Evolutionary conservation across 2,329 filamentous ascomycete species (phyloP).

Genomic region (Trichoderma sp.): DNA sequence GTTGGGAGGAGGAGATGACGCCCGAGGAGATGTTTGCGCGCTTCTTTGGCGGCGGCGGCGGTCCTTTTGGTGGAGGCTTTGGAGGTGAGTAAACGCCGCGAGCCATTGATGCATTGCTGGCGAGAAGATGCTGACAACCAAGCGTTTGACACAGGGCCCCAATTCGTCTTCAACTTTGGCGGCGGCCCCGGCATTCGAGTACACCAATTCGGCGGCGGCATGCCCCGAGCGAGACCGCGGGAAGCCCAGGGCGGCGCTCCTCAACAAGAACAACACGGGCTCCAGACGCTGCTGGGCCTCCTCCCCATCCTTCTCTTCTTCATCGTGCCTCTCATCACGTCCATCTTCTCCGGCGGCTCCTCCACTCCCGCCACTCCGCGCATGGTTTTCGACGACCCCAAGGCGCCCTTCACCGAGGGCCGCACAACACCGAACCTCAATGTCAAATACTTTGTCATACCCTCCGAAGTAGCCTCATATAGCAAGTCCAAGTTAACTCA

Average conservation of each 20-base stretch:
- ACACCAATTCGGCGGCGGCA: constrained; percentile 86
- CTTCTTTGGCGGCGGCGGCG: constrained; percentile 84
- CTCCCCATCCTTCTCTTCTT: constrained; percentile 89
- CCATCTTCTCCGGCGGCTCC: constrained; percentile 61
- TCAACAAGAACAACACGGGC: constrained; percentile 48
- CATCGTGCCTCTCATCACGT: constrained; percentile 77
- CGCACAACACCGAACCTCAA: constrained; percentile 68
- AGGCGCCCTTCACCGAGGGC: constrained; percentile 68
- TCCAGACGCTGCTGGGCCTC: constrained; percentile 67
- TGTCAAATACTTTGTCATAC: constrained; percentile 83
- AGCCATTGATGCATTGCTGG: no score
- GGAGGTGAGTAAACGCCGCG: constrained; percentile 36
- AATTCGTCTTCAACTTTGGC: constrained; percentile 93
- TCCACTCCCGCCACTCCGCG: constrained; percentile 53
- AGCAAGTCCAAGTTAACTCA: constrained; percentile 65
- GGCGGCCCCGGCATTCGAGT: constrained; percentile 88
- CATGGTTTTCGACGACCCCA: constrained; percentile 71
- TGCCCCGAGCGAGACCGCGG: constrained; percentile 72
- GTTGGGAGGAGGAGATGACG: constrained; percentile 86
- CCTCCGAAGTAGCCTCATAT: constrained; percentile 69
- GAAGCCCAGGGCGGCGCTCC: constrained; percentile 52
- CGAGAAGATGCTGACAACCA: constrained; percentile 25
- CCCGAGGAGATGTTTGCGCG: constrained; percentile 96
- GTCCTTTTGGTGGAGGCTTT: constrained; percentile 56
- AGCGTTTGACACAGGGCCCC: constrained; percentile 73